A percentile compares a stretch with the other conserved stretches of the same genome.
Conservation (phyloP, 169 alveolate species). For the Cryptosporidium parvum region DNA sequence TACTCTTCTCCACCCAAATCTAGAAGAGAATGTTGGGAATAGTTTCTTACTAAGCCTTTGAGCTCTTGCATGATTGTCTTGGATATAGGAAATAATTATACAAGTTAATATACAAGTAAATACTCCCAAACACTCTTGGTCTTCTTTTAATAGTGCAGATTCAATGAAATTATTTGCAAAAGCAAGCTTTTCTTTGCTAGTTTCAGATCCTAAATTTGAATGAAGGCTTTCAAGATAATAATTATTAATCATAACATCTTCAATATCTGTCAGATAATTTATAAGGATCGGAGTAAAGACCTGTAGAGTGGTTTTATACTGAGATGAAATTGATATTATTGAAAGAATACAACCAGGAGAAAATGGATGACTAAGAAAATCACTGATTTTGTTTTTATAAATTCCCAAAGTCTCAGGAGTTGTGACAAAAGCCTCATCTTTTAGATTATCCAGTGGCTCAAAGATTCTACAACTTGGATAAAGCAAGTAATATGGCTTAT, state of each 20-base stretch:
- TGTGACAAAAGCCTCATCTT: conserved; percentile 56
- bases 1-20: conserved; percentile 22
- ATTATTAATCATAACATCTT: conserved; percentile 32
- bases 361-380: conserved; percentile 20
- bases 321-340: conserved; percentile 17
- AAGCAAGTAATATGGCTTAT: conserved; percentile 40
- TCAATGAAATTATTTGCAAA: conserved; percentile 33
- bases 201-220: background rate
- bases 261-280: conserved; percentile 34
- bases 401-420: conserved; percentile 12
- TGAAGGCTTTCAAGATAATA: conserved; percentile 27
- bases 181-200: background rate
- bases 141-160: background rate
- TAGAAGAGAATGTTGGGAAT: conserved; percentile 11
- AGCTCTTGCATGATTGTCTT: conserved; percentile 15
- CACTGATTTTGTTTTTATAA: conserved; percentile 26
- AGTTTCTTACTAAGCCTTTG: conserved; percentile 24
- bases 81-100: conserved; percentile 15
- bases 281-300: conserved; percentile 39
- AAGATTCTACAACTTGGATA: conserved; percentile 66
- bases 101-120: conserved; percentile 21
- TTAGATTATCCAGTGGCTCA: conserved; percentile 61
- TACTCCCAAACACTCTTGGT: background rate
- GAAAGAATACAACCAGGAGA: conserved; percentile 58
- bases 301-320: conserved; percentile 17